Conservation (phyloP, 352 stramenopile species). For the Pythium insidiosum region DNA sequence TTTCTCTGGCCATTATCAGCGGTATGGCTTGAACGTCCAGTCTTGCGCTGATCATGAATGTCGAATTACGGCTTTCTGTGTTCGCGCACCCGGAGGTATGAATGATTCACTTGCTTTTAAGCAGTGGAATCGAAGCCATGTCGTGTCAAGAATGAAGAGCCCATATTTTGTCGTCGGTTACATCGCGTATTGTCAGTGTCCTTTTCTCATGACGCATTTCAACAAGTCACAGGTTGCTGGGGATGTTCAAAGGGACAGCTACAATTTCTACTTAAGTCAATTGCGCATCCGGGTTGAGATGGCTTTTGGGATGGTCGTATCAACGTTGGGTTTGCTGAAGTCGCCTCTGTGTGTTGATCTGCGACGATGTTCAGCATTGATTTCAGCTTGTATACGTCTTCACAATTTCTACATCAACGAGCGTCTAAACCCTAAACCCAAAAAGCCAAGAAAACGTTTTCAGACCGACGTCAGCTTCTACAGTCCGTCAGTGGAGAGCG, state of each 20-base stretch:
- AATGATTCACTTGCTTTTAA: background rate
- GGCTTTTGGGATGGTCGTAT: slow-evolving; percentile 8
- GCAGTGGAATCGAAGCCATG: background rate
- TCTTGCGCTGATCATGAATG: background rate
- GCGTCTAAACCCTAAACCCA: too few species aligned
- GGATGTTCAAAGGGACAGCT: slow-evolving; percentile 1
- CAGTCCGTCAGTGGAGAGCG: too few species aligned
- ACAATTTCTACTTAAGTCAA: slow-evolving; percentile 7
- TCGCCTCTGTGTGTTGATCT: background rate
- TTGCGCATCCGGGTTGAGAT: slow-evolving; percentile 9
- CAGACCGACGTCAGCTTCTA: too few species aligned
- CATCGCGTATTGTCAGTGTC: slow-evolving; percentile 3
- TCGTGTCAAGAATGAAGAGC: background rate
- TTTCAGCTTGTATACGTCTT: slow-evolving; percentile 6
- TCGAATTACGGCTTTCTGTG: background rate
- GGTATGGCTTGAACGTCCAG: background rate
- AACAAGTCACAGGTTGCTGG: slow-evolving; percentile 2
- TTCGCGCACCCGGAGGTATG: background rate
- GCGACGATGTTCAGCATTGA: background rate
- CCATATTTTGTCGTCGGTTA: slow-evolving; percentile 7
- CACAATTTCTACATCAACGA: slow-evolving; percentile 10
- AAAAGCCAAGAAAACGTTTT: too few species aligned
- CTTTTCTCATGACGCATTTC: slow-evolving; percentile 5
- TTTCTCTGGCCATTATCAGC: background rate
- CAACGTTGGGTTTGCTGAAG: slow-evolving; percentile 10